These are phyloP conservation scores for Phoma herbarum DNA, from an alignment of 2,329 filamentous ascomycete genomes.

Conservation along the genomic window DNA sequence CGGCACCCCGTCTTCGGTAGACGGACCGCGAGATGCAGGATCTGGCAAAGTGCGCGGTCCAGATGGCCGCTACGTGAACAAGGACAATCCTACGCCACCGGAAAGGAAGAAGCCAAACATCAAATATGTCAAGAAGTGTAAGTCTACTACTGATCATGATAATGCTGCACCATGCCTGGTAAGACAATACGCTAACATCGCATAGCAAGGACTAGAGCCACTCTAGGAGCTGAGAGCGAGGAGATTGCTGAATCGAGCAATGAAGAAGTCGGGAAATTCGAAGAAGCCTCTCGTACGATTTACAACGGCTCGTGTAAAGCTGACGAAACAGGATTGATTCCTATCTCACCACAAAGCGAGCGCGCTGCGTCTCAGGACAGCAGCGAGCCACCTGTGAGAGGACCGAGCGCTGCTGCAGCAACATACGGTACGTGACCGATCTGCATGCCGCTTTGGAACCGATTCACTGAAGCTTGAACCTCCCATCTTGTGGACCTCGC, in stretches of 20 bases:
- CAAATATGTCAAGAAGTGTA: conserved; percentile 11
- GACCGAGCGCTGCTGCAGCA: background rate
- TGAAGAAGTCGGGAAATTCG: background rate
- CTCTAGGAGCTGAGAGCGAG: background rate
- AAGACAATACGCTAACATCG: background rate
- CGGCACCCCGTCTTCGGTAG: background rate
- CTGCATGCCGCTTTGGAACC: background rate
- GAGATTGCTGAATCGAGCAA: background rate
- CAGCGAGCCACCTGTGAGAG: background rate
- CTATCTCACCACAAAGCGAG: background rate
- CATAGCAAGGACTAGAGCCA: conserved; percentile 5
- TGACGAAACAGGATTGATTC: background rate
- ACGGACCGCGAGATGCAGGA: conserved; percentile 17
- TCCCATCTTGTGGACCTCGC: background rate
- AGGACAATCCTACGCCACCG: background rate
- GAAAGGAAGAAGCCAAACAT: background rate
- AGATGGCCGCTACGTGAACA: conserved; percentile 28
- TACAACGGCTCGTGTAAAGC: no score
- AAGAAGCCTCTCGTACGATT: background rate
- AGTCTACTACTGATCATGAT: background rate
- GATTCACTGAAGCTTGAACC: background rate
- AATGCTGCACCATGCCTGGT: no score
- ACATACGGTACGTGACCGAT: background rate
- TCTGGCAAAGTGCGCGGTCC: conserved; percentile 29
- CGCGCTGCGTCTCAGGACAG: background rate